phyloP scores from a whole-genome alignment of 2,329 filamentous ascomycete genomes.

The Aspergillus neoniger region DNA sequence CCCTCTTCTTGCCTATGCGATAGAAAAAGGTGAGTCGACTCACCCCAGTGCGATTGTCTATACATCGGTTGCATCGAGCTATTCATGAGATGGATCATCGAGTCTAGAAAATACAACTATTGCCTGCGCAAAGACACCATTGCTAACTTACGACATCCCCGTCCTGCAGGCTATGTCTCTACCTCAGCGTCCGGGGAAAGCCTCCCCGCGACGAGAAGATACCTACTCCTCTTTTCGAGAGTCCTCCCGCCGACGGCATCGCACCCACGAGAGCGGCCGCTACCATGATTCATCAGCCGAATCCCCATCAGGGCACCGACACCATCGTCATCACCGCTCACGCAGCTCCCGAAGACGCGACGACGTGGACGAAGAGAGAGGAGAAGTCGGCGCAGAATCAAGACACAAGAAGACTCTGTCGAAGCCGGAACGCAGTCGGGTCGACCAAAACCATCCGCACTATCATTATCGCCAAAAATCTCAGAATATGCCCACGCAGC shows the following conservation, averaged over 20 bases:
- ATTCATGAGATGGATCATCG: neutral
- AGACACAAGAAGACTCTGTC: conserved; percentile 83
- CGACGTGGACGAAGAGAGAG: conserved; percentile 54
- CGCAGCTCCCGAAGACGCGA: conserved; percentile 50
- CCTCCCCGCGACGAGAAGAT: conserved; percentile 62
- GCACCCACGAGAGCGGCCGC: conserved; percentile 69
- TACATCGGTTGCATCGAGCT: too few relatives aligned
- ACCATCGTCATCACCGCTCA: conserved; percentile 43
- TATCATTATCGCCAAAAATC: conserved; percentile 96
- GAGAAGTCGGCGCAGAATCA: conserved; percentile 54
- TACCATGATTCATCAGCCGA: conserved; percentile 40
- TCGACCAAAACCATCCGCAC: conserved; percentile 85
- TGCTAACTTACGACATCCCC: neutral
- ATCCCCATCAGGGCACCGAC: conserved; percentile 38
- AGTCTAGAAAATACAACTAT: too few relatives aligned
- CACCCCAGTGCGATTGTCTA: too few relatives aligned
- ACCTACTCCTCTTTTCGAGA: conserved; percentile 64
- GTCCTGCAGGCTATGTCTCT: conserved; percentile 46
- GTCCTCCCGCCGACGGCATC: conserved; percentile 67
- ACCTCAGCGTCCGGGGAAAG: conserved; percentile 64
- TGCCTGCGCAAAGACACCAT: neutral
- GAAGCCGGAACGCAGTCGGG: conserved; percentile 81
- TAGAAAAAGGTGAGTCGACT: neutral
- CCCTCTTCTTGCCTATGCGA: neutral
- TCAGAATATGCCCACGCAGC: conserved; percentile 84